Evolutionary conservation across 257 asterid species (phyloP).

Genomic region (Apocynum venetum): DNA sequence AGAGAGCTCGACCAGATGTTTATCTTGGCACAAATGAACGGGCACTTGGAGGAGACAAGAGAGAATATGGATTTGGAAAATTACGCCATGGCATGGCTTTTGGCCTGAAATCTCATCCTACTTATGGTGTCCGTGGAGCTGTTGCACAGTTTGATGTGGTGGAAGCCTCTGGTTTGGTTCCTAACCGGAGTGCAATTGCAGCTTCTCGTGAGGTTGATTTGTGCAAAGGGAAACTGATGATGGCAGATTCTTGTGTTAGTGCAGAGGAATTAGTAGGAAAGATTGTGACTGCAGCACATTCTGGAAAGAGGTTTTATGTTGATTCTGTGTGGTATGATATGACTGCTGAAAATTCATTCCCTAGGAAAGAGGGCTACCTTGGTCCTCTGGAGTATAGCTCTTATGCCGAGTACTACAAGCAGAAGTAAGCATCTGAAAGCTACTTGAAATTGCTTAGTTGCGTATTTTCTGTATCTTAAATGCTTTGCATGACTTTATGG

Average conservation of each 20-base stretch:
- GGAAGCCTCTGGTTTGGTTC: constrained; percentile 88
- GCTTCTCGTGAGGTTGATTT: constrained; percentile 36
- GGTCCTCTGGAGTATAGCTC: constrained; percentile 97
- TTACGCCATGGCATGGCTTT: constrained; percentile 77
- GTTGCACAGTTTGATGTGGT: constrained; percentile 92
- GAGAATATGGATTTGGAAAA: constrained; percentile 95
- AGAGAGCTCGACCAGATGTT: constrained; percentile 98
- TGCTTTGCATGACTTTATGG: background rate
- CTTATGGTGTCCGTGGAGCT: constrained; percentile 97
- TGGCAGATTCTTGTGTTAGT: constrained; percentile 74
- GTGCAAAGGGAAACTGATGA: constrained; percentile 50
- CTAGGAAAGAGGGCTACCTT: constrained; percentile 98
- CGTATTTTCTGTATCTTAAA: constrained; percentile 8
- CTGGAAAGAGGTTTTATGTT: constrained; percentile 96
- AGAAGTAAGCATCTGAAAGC: constrained; percentile 55
- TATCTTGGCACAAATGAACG: constrained; percentile 95
- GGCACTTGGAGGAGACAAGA: constrained; percentile 88
- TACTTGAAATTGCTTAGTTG: constrained; percentile 14
- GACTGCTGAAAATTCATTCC: constrained; percentile 96
- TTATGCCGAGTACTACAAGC: constrained; percentile 95
- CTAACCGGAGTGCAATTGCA: constrained; percentile 46
- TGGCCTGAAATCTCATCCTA: constrained; percentile 85
- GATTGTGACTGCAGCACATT: constrained; percentile 96
- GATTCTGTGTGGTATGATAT: constrained; percentile 87
- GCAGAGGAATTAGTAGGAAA: constrained; percentile 70